Evolutionary conservation across 176 grass and related monocot genomes (phyloP), one percentile per base, ranked within the genome.

Genomic region (Alloteropsis semialata): DNA sequence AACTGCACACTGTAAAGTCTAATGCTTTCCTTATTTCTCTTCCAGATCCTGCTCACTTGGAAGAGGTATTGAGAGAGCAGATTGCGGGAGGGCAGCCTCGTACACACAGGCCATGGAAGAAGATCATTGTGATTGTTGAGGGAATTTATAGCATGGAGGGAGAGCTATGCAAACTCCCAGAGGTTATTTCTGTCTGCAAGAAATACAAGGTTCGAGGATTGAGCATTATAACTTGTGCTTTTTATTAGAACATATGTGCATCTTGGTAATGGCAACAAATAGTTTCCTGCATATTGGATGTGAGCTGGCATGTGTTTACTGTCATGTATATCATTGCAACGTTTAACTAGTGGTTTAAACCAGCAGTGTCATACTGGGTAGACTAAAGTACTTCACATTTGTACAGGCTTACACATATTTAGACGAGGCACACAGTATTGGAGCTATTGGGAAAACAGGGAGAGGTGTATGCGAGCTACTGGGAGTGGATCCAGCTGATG

Each of bases 141-240:
- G 95, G 92, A 78, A 98, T 95, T 41, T 98, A 98, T 72, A 98
- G 95, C 86, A 98, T 98, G 95, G 90, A 98, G 87, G 95, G 95
- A 54, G 95, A 98, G 69, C 82, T 95, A 75, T 98, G 92, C 82
- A 90, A 95, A 43, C 89, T 98, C 25, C 95, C 90, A 81, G 95
- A 89, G 76, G 92, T 98, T 58, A 92, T 98, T 83, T 82, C 88
- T 70, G 88, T 95, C 51, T 98, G 95, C 87, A 98, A 95, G 54
- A 93, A 98, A 84, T 98, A 98, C 54, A 98, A 98, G 92, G 95
- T 98, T 79, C 2, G 62, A 79, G 19, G 58, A 51, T 74, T 91
- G 27, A 27, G 41, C 25, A 6, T 77, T 28, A 33, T 38, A 21
- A 81, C 6, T 77, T 78, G 32, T 81, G 34, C 39, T 84, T 25